Conservation (phyloP, 768 basidiomycete species). For the Russula sp. region DNA sequence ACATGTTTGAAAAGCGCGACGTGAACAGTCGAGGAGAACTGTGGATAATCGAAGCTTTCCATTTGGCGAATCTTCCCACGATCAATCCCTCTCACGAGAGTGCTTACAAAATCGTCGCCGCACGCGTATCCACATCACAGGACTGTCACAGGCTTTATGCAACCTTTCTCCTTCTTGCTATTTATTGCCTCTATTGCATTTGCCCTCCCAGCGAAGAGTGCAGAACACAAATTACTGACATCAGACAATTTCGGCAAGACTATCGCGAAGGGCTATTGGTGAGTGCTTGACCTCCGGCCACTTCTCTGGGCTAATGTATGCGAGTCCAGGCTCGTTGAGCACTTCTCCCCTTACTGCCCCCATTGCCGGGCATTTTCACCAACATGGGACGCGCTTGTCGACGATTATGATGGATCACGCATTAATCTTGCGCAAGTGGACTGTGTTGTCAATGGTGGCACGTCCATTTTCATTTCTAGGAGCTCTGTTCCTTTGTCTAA, state of each 20-base stretch:
- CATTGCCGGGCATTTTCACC: slow-evolving; percentile 81
- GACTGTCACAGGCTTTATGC: slow-evolving; percentile 1
- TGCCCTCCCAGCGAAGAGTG: slow-evolving; percentile 32
- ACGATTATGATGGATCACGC: slow-evolving; percentile 46
- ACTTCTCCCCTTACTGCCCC: slow-evolving; percentile 80
- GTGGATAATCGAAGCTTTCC: slow-evolving; percentile 55
- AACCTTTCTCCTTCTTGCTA: slow-evolving; percentile 21
- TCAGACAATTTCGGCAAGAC: slow-evolving; percentile 57
- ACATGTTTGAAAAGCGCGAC: slow-evolving; percentile 67
- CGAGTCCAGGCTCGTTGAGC: slow-evolving; percentile 65
- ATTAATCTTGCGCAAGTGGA: slow-evolving; percentile 79
- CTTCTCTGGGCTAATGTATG: not conserved
- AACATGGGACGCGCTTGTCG: slow-evolving; percentile 72
- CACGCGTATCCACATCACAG: no score
- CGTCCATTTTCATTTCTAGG: slow-evolving; percentile 34
- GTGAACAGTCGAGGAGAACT: slow-evolving; percentile 51
- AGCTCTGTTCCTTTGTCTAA: not conserved
- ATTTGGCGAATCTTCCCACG: slow-evolving; percentile 38
- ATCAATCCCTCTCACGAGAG: not conserved
- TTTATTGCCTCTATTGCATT: slow-evolving; percentile 28
- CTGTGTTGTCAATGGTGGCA: slow-evolving; percentile 74
- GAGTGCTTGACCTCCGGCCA: slow-evolving; percentile 26
- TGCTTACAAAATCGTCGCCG: not conserved
- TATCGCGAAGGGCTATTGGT: slow-evolving; percentile 61
- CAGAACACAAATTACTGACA: slow-evolving; percentile 42